A percentile compares a stretch with the other conserved stretches of the same genome.
Evolutionary conservation across 2,329 filamentous ascomycete species (phyloP).

Genomic region (Fusarium sororula): DNA sequence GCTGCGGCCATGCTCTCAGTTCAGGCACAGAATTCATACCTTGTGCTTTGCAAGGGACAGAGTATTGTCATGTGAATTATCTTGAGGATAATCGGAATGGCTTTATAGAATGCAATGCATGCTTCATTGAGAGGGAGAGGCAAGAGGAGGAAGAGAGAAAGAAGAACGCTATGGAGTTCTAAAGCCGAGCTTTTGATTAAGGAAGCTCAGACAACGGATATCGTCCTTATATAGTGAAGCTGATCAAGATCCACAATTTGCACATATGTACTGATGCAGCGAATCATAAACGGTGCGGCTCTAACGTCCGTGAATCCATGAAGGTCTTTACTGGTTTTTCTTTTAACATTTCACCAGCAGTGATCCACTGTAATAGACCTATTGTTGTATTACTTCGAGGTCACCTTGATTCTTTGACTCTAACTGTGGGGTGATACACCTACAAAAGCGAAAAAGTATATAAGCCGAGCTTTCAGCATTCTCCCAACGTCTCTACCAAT

Average conservation of each 20-base stretch:
- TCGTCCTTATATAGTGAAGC: no score
- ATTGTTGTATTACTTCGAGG: background rate
- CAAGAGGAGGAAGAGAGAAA: background rate
- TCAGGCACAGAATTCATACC: background rate
- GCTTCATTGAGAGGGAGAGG: background rate
- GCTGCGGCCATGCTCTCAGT: background rate
- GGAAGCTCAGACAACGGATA: rapidly evolving
- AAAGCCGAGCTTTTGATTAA: background rate
- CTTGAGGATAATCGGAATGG: background rate
- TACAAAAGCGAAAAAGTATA: background rate
- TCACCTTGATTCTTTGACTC: no score
- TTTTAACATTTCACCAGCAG: no score
- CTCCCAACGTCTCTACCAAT: no score
- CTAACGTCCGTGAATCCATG: no score
- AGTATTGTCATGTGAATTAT: background rate
- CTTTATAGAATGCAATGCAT: background rate
- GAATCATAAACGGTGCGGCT: background rate
- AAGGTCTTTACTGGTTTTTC: no score
- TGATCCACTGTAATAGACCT: no score
- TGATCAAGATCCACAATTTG: no score
- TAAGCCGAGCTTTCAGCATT: background rate
- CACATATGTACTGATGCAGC: background rate
- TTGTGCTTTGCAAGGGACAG: background rate
- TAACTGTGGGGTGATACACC: background rate
- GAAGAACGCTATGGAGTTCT: background rate